Base-by-base conservation (phyloP, 129 eudicot genomes). In the Apium graveolens region DNA sequence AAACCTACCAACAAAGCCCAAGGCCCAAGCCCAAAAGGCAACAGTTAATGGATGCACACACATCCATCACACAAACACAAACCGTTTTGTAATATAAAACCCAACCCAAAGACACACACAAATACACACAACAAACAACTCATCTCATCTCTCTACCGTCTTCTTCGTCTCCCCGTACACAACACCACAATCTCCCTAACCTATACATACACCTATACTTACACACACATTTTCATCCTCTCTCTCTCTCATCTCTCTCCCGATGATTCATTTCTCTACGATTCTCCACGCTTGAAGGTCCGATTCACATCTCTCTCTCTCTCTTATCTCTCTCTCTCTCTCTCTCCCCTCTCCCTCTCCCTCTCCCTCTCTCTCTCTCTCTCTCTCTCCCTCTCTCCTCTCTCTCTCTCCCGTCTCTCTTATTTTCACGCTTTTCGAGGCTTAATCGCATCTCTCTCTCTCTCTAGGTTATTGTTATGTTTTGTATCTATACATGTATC, bases 161-260 rank as follows among this genome's bases (percentile, higher is more conserved):
- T 14, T 16, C 53, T 46, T 46, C 68, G 68, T 60, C 68, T 60
- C 68, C 32, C 68, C 32, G 68, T 60, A 60, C 68, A 60, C 68
- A n/a, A 60, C 65, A 49, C 60, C 60, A 57, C 65, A 57, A 60
- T n/a, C 65, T 49, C 55, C 75, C 57, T 75, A 79, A 74, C 80
- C 74, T 77, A 68, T 69, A 21, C 69, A 48, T 79, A 37, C 73
- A 82, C 82, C 82, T 82, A 74, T 42, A 26, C 80, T 10, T 51
- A 73, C 17, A 70, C 65, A 55, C 65, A 57, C 68, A 60, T 60
- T 60, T 60, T 29, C 34, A 16, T 5, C 60, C 9, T 49, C 60
- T 49, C 11, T 8, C 48, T 44, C 48, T 11, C 4, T 44, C 48
- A 44, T 44, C 60, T 49, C 60, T 24, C 29, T 60, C 68, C 68